phyloP scores from a whole-genome alignment of 83 land plant species.

The Larix sibirica region DNA sequence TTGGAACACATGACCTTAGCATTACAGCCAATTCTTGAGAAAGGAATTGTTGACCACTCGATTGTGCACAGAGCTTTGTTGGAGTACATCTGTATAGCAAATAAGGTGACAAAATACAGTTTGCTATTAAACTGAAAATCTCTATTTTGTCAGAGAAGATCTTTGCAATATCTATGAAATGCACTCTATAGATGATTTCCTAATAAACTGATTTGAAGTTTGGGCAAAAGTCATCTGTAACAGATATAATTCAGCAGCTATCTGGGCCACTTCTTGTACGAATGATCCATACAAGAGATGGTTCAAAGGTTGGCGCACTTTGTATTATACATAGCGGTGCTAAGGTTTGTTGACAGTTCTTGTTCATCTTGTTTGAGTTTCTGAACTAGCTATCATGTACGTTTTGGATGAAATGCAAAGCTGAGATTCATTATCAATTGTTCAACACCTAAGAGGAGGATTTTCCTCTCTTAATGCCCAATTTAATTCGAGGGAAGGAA shows the following conservation, averaged over 20 bases:
- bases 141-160: not conserved
- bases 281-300: conserved; percentile 90
- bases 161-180: not conserved
- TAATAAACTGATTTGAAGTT: conserved; percentile 3
- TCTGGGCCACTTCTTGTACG: conserved; percentile 81
- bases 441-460: not conserved
- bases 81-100: conserved; percentile 81
- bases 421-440: conserved; percentile 1
- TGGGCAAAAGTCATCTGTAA: conserved; percentile 20
- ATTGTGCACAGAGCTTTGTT: conserved; percentile 79
- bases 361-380: too few species aligned
- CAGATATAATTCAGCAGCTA: conserved; percentile 41
- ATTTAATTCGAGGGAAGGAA: not conserved
- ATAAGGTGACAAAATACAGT: conserved; percentile 45
- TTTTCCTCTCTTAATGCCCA: not conserved
- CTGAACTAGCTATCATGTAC: not conserved
- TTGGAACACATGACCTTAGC: conserved; percentile 79
- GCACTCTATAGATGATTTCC: not conserved
- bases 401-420: not conserved
- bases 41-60: conserved; percentile 95
- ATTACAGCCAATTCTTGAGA: conserved; percentile 91
- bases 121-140: not conserved
- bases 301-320: conserved; percentile 81
- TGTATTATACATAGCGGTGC: conserved; percentile 84
- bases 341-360: conserved; percentile 55